Evolutionary conservation across 495 filamentous ascomycete species (phyloP), one percentile per base, ranked within the genome.

Genomic region (Platismatia glauca): DNA sequence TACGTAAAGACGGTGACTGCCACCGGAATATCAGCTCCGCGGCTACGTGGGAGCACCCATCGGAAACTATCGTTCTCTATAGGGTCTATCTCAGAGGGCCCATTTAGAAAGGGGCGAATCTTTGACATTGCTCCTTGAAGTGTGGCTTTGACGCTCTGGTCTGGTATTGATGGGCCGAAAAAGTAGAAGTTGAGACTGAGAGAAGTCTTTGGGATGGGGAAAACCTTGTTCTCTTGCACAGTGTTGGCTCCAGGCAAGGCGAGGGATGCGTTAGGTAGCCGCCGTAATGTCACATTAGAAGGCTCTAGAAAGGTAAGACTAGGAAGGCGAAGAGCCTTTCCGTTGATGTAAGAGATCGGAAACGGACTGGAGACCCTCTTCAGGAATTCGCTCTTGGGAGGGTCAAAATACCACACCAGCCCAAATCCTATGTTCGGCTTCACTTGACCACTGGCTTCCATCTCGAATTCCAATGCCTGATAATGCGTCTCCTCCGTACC

Each of bases 381-480:
- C 27, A 55, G 59, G 8, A 61, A 48, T 13, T 55, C 22, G 12
- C 12, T 39, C 24, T 27, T 7, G 24, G 13, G 15, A 1, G 37
- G 0, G 22, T 2, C 9, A 11, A 61, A 39, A 22, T 55, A 61
- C 37, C 37, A 43, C 41, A 61, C 20, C 37, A 61, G 7, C 35
- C 59, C 46, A 9, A 0, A 16, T 24, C 59, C 59, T 13, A 33
- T 9, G 13, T 15, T 22, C 24, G 24, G 24, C 24, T 33, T 33
- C 9, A 31, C 22, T 31, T 29, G 48, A 31, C 48, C 48, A 5
- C 3, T 29, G 1, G 18, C 20, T 24, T 55, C 46, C 31, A 61
- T 55, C 3, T 61, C 59, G 20, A 61, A 61, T 20, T 55, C 31
- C 27, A 61, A 24, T 15, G 35, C 33, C 4, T 61, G 15, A 52